Evolutionary conservation across 2,329 filamentous ascomycete species (phyloP).

Genomic region (Aspergillus calidoustus): DNA sequence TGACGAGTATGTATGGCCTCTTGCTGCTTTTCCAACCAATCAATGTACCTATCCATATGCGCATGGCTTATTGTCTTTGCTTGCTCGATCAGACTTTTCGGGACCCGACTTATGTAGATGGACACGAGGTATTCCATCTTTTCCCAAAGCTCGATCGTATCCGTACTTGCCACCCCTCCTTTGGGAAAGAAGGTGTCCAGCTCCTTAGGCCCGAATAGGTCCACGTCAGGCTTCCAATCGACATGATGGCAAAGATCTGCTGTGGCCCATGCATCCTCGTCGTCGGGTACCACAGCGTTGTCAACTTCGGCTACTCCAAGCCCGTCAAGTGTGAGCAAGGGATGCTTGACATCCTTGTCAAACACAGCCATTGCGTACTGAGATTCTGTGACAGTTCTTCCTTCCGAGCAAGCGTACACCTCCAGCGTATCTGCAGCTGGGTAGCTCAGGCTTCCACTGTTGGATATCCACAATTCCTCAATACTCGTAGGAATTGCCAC

Average conservation of each 20-base stretch:
- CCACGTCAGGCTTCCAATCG: slow-evolving; percentile 20
- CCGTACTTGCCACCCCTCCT: not conserved
- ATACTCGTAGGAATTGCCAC: not conserved
- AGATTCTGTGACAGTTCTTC: not conserved
- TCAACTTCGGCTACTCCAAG: not conserved
- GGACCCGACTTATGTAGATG: not conserved
- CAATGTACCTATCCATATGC: slow-evolving; percentile 18
- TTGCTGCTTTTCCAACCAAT: slow-evolving; percentile 13
- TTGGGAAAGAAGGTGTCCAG: not conserved
- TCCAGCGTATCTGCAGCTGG: not conserved
- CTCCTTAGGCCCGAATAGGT: slow-evolving; percentile 8
- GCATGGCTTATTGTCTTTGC: not conserved
- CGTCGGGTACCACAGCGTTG: not conserved
- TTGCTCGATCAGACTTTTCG: not conserved
- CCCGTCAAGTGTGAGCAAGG: not conserved
- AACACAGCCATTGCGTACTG: not conserved
- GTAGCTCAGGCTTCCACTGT: not conserved
- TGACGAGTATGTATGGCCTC: not conserved
- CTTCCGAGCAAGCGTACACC: not conserved
- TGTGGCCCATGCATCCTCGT: not conserved
- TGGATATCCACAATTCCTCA: not conserved
- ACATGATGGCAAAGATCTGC: not conserved
- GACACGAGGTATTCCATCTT: not conserved
- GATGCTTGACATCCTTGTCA: not conserved
- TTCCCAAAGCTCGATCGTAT: not conserved